phyloP scores from a whole-genome alignment of 768 basidiomycete species.

The Hygrocybe coccinea region DNA sequence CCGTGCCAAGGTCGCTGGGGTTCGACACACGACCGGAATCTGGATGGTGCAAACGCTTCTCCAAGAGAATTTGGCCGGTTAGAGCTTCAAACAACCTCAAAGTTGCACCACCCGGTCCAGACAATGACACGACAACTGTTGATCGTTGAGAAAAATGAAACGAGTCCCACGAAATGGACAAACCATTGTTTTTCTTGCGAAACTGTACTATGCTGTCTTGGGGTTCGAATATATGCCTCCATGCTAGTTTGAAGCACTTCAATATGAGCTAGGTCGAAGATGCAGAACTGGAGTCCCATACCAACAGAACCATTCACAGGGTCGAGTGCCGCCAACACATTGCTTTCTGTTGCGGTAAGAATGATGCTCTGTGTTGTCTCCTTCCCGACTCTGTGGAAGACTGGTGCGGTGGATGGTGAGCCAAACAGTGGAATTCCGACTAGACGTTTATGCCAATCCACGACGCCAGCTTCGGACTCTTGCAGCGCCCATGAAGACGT shows the following conservation, averaged over 20 bases:
- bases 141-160: neutral
- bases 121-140: slow-evolving; percentile 65
- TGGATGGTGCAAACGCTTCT: slow-evolving; percentile 54
- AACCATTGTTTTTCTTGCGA: slow-evolving; percentile 54
- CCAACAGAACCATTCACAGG: slow-evolving; percentile 66
- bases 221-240: slow-evolving; percentile 74
- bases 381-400: slow-evolving; percentile 44
- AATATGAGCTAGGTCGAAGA: neutral
- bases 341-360: slow-evolving; percentile 62
- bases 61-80: slow-evolving; percentile 62
- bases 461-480: slow-evolving; percentile 69
- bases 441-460: slow-evolving; percentile 83
- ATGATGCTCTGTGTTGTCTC: slow-evolving; percentile 42
- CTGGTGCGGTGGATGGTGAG: slow-evolving; percentile 50
- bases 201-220: slow-evolving; percentile 66
- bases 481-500: slow-evolving; percentile 48
- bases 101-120: slow-evolving; percentile 67
- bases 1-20: slow-evolving; percentile 52
- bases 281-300: slow-evolving; percentile 31
- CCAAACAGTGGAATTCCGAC: slow-evolving; percentile 66
- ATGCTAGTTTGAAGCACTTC: slow-evolving; percentile 41
- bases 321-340: slow-evolving; percentile 73
- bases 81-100: slow-evolving; percentile 61
- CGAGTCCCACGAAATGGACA: slow-evolving; percentile 19
- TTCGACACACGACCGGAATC: slow-evolving; percentile 43